Evolutionary conservation across 129 eudicot species (phyloP), one percentile per base, ranked within the genome.

Genomic region (Artemisia annua): DNA sequence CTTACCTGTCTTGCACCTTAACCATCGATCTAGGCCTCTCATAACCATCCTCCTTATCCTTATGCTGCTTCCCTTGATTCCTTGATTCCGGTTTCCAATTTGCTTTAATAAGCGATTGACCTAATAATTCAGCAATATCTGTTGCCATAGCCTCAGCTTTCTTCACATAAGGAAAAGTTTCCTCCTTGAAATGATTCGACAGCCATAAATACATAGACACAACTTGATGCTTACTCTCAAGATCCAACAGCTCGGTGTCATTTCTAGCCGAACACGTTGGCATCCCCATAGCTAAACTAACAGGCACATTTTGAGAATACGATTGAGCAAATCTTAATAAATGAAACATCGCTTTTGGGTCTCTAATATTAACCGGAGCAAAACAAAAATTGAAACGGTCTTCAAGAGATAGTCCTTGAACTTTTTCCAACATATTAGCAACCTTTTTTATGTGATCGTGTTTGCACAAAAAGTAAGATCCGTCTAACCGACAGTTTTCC

Each of bases 261-360:
- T 85, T 95, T 46, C 88, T 82, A 64, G 99, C 99, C 58, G 97
- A 84, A 69, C 76, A 44, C 17, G 43, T 86, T 1, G 99, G 99
- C 79, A 95, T 74, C 20, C 99, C 97, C 99, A 95, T 90, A 20
- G 97, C 96, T 49, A 95, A 85, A 79, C 85, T 88, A 60, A 88
- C 99, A 50, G 97, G 99, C 63, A 86, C 78, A 61, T 83, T 75
- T 48, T 82, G 81, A 1, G 96, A 73, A 82, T 84, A 95, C 3
- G 96, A 75, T 39, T 94, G 88, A 7, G 99, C 99, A 82, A 88
- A 95, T 55, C 85, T 79, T 78, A 86, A 39, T 17, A 95, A 88
- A 87, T 95, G 99, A 87, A 79, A 88, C 99, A 90, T 90, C 18
- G 99, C 99, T 76, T 90, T 95, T 12, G 99, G 99, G 46, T 95